phyloP scores from a whole-genome alignment of 805 yeast genomes.

The Yarrowia sp. region DNA sequence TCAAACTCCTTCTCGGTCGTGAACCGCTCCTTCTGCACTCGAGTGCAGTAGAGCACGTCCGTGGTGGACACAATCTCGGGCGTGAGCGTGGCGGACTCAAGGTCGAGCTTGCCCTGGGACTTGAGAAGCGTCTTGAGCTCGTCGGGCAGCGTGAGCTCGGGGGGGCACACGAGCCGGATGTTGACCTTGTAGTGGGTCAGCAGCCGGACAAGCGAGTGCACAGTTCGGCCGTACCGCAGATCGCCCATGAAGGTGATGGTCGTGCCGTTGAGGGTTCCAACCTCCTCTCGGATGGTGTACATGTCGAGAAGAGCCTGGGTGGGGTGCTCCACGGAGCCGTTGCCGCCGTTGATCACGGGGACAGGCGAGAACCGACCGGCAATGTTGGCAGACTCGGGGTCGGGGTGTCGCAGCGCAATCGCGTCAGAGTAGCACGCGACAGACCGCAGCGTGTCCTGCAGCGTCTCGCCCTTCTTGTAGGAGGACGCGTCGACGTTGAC shows the following conservation, averaged over 20 bases:
- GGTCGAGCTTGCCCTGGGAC: conserved; percentile 63
- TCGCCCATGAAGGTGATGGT: conserved; percentile 99
- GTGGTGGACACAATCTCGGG: conserved; percentile 83
- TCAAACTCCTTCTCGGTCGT: conserved; percentile 70
- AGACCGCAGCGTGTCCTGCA: conserved; percentile 94
- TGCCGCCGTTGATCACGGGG: conserved; percentile 97
- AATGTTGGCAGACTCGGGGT: conserved; percentile 83
- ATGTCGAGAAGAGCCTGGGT: conserved; percentile 96
- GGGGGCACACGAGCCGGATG: conserved; percentile 87
- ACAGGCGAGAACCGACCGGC: conserved; percentile 97
- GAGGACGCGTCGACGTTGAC: conserved; percentile 86
- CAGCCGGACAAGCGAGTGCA: conserved; percentile 89
- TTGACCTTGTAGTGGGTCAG: conserved; percentile 90
- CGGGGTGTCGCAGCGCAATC: conserved; percentile 94
- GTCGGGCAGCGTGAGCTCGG: conserved; percentile 79
- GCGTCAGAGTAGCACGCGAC: conserved; percentile 96
- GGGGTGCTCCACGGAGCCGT: conserved; percentile 97
- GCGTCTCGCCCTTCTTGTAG: conserved; percentile 95
- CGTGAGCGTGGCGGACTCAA: conserved; percentile 74
- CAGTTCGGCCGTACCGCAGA: conserved; percentile 96
- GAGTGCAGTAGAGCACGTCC: conserved; percentile 95
- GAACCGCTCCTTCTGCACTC: conserved; percentile 97
- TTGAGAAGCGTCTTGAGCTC: conserved; percentile 64
- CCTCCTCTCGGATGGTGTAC: conserved; percentile 97
- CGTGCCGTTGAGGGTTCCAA: conserved; percentile 97